Evolutionary conservation across 2,329 filamentous ascomycete genomes (phyloP), one percentile per base, ranked within the genome.

Genomic region (Pseudogymnoascus sp.): DNA sequence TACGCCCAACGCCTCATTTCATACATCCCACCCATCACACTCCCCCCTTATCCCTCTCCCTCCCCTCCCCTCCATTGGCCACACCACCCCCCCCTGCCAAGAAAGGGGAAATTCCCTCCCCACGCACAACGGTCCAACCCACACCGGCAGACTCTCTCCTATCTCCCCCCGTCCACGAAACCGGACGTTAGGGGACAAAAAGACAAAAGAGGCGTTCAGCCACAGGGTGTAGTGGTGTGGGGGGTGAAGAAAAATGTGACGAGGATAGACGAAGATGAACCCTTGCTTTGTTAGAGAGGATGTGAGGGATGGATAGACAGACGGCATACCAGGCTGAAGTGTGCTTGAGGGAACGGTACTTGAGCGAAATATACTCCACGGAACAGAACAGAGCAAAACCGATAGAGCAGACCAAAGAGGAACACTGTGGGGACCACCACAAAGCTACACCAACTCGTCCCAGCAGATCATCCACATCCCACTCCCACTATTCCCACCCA

Each of bases 51-150:
- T 31, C 48, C 41, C 48, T 16, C 48, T 54, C 23, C 23, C 25
- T n/a, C 10, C 14, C 48, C 45, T 11, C 14, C 23, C 23, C 23
- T 7, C 48, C 48, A 54, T 54, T 54, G 48, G 48, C 8, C 48
- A 45, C 13, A 14, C 45, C 21, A 10, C 25, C 48, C 23, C 13
- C 25, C 25, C 14, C 48, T 5, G 48, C 48, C 48, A 54, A 54
- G 48, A 54, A 54, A 31, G 25, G 48, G 48, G 45, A 54, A 54
- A 54, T 54, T 54, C 48, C 48, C 19, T 54, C 25, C 31, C 48
- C 25, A 54, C 48, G 25, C 48, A 28, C 48, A 54, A 54, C 25
- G 48, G 48, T 54, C 48, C 48, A 54, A 31, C 48, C 48, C 48
- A 54, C 16, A 25, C 48, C 48, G 48, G 48, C 25, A 31, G 31